Conservation (phyloP, 805 yeast species). For the Kodamaea kaohsiungensis region DNA sequence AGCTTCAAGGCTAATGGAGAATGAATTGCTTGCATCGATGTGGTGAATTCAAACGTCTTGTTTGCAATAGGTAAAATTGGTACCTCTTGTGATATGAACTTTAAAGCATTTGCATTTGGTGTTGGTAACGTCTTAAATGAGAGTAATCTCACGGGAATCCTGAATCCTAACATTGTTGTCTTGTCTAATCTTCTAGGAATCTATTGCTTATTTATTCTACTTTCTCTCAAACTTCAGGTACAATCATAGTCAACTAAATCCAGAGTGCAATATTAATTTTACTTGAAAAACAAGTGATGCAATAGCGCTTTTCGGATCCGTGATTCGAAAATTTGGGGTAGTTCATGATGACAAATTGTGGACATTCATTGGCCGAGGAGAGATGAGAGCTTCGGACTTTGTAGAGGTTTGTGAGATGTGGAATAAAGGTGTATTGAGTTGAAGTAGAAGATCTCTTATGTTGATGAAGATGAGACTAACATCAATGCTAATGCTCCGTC, state of each 20-base stretch:
- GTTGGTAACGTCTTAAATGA: conserved; percentile 55
- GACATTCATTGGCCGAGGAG: not conserved
- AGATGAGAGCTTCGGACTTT: not conserved
- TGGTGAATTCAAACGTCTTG: conserved; percentile 54
- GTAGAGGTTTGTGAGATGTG: not conserved
- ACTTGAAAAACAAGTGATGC: not conserved
- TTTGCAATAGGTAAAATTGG: conserved; percentile 47
- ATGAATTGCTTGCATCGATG: conserved; percentile 52
- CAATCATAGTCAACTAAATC: not conserved
- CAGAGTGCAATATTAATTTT: not conserved
- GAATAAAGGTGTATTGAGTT: too few relatives aligned
- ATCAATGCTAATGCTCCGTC: too few relatives aligned
- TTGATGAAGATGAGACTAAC: too few relatives aligned
- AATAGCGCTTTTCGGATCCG: conserved; percentile 3
- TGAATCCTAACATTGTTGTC: conserved; percentile 3
- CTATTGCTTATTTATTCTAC: not conserved
- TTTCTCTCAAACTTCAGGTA: not conserved
- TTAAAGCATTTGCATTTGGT: conserved; percentile 75
- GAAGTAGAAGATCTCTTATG: too few relatives aligned
- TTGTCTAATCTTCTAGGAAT: not conserved
- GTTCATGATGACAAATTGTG: not conserved
- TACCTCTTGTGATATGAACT: conserved; percentile 54
- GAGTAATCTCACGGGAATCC: conserved; percentile 21
- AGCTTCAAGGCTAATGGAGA: conserved; percentile 66
- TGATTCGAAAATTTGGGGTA: conserved; percentile 1